These are phyloP conservation scores for Trichoderma parareesei DNA, from an alignment of 495 filamentous ascomycete species.

Conservation along the genomic window DNA sequence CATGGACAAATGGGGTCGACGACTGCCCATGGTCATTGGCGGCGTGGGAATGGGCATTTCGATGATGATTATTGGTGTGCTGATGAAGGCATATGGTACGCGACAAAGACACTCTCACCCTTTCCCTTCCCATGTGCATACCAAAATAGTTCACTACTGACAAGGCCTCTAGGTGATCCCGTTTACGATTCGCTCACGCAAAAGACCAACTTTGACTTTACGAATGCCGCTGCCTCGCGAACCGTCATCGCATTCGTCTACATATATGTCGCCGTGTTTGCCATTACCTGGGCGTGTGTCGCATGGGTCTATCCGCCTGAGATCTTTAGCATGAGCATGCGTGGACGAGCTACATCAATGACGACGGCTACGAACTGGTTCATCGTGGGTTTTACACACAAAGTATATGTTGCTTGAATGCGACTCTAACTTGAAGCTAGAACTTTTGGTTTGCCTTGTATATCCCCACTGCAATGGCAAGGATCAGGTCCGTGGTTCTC, in stretches of 20 bases:
- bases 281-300: slow-evolving; percentile 69
- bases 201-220: slow-evolving; percentile 23
- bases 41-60: slow-evolving; percentile 22
- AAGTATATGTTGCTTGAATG: slow-evolving; percentile 4
- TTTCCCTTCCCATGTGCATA: background rate
- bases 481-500: slow-evolving; percentile 19
- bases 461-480: slow-evolving; percentile 21
- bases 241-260: slow-evolving; percentile 76
- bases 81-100: slow-evolving; percentile 24
- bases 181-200: slow-evolving; percentile 20
- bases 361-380: slow-evolving; percentile 64
- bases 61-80: slow-evolving; percentile 24
- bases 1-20: slow-evolving; percentile 23
- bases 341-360: slow-evolving; percentile 56
- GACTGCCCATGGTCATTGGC: slow-evolving; percentile 22
- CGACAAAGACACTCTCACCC: background rate
- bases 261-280: slow-evolving; percentile 68
- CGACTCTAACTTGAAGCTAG: slow-evolving; percentile 8
- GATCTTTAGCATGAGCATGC: slow-evolving; percentile 65
- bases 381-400: slow-evolving; percentile 9
- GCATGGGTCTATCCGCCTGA: slow-evolving; percentile 79
- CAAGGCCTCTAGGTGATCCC: slow-evolving; percentile 16
- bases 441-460: slow-evolving; percentile 24
- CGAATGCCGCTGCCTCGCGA: slow-evolving; percentile 27
- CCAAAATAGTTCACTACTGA: background rate